A percentile compares a stretch with the other conserved stretches of the same genome.
Evolutionary conservation across 2,329 filamentous ascomycete species (phyloP).

Genomic region (Chrysoporthe puriensis): DNA sequence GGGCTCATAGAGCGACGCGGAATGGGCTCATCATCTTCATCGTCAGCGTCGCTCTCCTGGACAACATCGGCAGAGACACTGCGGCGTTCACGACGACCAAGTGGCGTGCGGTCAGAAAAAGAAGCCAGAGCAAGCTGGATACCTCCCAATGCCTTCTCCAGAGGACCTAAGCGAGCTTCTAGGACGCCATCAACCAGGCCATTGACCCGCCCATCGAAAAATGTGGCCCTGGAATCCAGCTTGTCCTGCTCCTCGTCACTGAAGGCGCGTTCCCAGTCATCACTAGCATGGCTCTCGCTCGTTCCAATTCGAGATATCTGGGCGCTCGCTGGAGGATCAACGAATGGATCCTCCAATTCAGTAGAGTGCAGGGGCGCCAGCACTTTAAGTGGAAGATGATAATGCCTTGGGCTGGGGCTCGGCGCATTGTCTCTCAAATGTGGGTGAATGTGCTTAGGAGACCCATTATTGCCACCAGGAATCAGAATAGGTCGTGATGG

Average conservation of each 20-base stretch:
- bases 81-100: conserved; percentile 68
- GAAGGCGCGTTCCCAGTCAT: conserved; percentile 92
- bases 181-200: conserved; percentile 79
- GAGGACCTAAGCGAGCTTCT: conserved; percentile 74
- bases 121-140: conserved; percentile 73
- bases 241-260: conserved; percentile 83
- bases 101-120: conserved; percentile 57
- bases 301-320: conserved; percentile 63
- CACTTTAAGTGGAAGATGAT: conserved; percentile 50
- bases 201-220: conserved; percentile 91
- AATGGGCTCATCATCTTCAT: conserved; percentile 72
- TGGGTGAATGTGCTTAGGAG: conserved; percentile 57
- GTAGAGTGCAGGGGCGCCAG: conserved; percentile 51
- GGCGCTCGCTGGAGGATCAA: conserved; percentile 54
- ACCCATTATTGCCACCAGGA: conserved; percentile 46
- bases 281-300: conserved; percentile 71
- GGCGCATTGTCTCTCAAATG: conserved; percentile 70
- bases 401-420: conserved; percentile 70
- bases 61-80: conserved; percentile 69
- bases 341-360: conserved; percentile 66
- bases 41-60: conserved; percentile 88
- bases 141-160: conserved; percentile 76
- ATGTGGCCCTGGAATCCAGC: conserved; percentile 77
- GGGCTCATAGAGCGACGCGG: conserved; percentile 76
- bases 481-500: conserved; percentile 44